phyloP scores from a whole-genome alignment of 805 yeast species.

The Clavispora fructus region DNA sequence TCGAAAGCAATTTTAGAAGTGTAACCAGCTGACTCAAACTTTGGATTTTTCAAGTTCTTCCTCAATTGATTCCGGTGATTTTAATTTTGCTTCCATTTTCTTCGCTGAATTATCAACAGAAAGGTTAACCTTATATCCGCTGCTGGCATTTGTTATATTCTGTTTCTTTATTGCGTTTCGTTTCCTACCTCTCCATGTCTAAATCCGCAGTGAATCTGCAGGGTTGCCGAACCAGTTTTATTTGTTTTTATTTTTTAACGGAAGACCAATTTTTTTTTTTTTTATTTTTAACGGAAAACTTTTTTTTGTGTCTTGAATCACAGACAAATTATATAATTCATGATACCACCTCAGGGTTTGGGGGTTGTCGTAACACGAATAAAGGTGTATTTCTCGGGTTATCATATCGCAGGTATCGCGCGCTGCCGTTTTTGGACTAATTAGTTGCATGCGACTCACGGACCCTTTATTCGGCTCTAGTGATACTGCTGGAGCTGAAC shows the following conservation, averaged over 20 bases:
- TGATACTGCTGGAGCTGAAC: no score
- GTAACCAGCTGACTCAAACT: slow-evolving; percentile 16
- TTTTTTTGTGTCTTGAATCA: no score
- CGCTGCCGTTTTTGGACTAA: background rate
- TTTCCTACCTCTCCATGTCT: no score
- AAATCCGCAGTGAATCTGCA: no score
- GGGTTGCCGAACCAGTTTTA: no score
- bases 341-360: no score
- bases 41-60: slow-evolving; percentile 23
- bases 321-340: no score
- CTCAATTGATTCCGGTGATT: slow-evolving; percentile 5
- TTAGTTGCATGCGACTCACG: background rate
- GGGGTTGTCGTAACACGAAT: no score
- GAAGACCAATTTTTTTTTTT: no score
- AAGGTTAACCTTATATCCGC: background rate
- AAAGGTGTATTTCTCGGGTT: no score
- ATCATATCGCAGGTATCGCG: background rate
- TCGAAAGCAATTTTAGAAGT: slow-evolving; percentile 34
- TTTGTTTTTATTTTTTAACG: no score
- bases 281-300: no score
- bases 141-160: background rate
- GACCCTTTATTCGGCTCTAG: background rate
- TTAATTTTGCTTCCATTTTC: slow-evolving; percentile 1
- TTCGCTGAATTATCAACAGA: slow-evolving; percentile 33
- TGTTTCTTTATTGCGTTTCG: slow-evolving; percentile 1